Base-by-base conservation (phyloP, 495 filamentous ascomycete genomes). In the Chaetomium tenue region DNA sequence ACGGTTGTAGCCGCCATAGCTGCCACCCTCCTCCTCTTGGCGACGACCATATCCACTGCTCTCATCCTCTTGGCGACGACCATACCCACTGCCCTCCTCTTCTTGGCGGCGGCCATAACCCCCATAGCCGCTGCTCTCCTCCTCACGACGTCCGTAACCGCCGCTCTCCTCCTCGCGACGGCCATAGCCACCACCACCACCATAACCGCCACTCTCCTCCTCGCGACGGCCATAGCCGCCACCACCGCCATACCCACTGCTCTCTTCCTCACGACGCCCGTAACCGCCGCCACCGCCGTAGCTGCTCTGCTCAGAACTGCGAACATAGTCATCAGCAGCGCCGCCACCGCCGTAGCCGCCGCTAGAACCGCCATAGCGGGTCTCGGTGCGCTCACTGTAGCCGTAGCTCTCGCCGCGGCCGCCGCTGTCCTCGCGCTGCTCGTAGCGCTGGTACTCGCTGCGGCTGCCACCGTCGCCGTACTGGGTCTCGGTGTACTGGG, bases 391-490 rank as follows among this genome's bases (percentile, higher is more conserved):
- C 59, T 79, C 73, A 0, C 47, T 11, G 60, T 77, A 75, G 48
- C 71, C 70, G 66, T 75, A 76, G 44, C 73, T 68, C 39, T 72
- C 64, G 57, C 76, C 57, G 54, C 68, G 11, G 33, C 54, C 54
- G 33, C 37, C 16, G 20, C 23, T 16, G 37, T 57, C 18, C 44
- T 76, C 68, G 9, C 75, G 65, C 70, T 76, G 77, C 59, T 79
- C 79, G 61, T 75, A 75, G 56, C 75, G 76, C 37, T 65, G 68
- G 63, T 83, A 84, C 61, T 83, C 77, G 39, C 75, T 75, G 60
- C 74, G 71, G 30, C 75, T 71, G 50, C 76, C 79, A 48, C 82
- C 82, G 37, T 71, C 71, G 33, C 76, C 71, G 59, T 79, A 76
- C 42, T 72, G 71, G 15, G 75, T 82, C 65, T 80, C 68, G 13